Base-by-base conservation (phyloP, 306 rosid genomes). In the Castanea crenata region DNA sequence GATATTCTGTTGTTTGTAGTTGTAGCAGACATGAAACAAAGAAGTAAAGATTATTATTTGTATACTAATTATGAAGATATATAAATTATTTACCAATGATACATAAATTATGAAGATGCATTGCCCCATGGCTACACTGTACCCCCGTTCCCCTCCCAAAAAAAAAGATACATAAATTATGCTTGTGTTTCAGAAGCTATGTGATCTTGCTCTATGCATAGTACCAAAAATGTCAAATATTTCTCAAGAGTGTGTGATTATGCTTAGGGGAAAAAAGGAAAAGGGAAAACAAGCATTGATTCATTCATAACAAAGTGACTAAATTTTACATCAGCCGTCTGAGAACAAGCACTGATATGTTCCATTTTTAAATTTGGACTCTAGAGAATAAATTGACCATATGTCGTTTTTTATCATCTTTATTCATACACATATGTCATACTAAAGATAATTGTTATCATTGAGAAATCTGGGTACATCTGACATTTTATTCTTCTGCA, bases 381-480 rank as follows among this genome's bases (percentile, higher is more conserved):
- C 54, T 49, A 12, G 54, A 49, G 54, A 49, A 49, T 49, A 16
- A 49, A 49, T 12, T 13, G 54, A 49, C 54, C 54, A 12, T 49
- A 49, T 49, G 54, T 13, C 54, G 0, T 49, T 64, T 31, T 64
- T 64, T 29, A 31, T 62, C 32, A 62, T 62, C 68, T 62, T 14
- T 23, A 61, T 13, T 62, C 68, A 27, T 64, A 2, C 44, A 64
- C 32, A 38, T 32, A 49, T 12, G 54, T 49, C 16, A 49, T 7
- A 20, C 25, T 51, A 19, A 58, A 20, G 55, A 56, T 61, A 69
- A 51, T 75, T 10, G 19, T 56, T 70, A 49, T 71, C 14, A 3
- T 76, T 61, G 25, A 55, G 76, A 55, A 72, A 55, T 31, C 41
- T 62, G 29, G 52, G 51, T n/a, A 21, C 65, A 65, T 79, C n/a